Evolutionary conservation across 257 asterid species (phyloP), one percentile per base, ranked within the genome.

Genomic region (Thymus mandschuricus): DNA sequence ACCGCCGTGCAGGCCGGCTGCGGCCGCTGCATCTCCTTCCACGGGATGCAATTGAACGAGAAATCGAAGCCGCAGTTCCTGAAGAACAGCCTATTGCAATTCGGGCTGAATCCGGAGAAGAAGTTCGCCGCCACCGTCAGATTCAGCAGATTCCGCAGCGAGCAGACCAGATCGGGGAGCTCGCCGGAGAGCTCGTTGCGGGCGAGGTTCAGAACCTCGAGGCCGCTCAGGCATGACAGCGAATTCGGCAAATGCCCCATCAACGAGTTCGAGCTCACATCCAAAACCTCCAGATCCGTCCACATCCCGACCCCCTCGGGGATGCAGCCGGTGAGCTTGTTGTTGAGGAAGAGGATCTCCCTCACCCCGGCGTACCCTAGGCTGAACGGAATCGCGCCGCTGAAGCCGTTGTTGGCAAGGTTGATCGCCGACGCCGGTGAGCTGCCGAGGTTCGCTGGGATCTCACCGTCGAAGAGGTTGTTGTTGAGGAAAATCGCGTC

Each of bases 371-470:
- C 69, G 82, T 91, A 91, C 4, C 92, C 80, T 31, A 91, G 74
- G 52, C 96, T 93, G 72, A 91, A 82, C 0, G 98, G 98, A 10
- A 91, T 85, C 12, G 68, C 44, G 0, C 98, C 98, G 1, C 64
- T 79, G 31, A 93, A 72, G 68, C 59, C 78, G 52, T 93, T 93
- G 84, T 93, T 86, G 2, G 98, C 98, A 29, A 93, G 59, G 52
- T 86, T 93, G 1, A 93, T 80, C 10, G 89, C 97, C 0, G 98
- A 93, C 28, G 98, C 96, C 0, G 96, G 97, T 2, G 98, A 91
- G 10, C 86, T 89, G 2, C 98, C 98, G 8, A 93, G 35, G 52
- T 80, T 93, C 46, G 77, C 69, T 0, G 98, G 98, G 3, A 91
- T 55, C 8, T 79, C 84, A 0, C 96, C 96, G 3, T 49, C 70